Base-by-base conservation (phyloP, 495 filamentous ascomycete genomes). In the Podospora didyma region DNA sequence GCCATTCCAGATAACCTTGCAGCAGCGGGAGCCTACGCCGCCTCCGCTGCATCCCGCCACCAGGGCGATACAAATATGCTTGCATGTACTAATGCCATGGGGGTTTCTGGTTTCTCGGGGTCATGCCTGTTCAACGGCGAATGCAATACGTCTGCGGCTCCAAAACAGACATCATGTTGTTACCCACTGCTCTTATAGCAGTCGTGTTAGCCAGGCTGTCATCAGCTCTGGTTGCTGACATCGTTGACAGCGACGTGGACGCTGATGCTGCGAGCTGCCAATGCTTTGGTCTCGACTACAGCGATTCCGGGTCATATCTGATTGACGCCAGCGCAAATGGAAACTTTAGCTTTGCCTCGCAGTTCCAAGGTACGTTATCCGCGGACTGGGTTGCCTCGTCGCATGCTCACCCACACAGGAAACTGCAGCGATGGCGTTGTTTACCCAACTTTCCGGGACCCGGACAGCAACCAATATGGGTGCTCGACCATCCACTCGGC, bases 331-430 rank as follows among this genome's bases (percentile, higher is more conserved):
- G 34, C 16, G 31, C 31, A 3, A 46, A 50, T 11, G 57, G 62
- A 2, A 64, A 61, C 37, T 61, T 64, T 28, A 64, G 58, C 31
- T 64, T 58, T 17, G 62, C 62, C 12, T 61, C 62, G 0, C 26
- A 46, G 34, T 59, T 64, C 20, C 34, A 51, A 45, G 62, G 62
- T 61, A 19, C 3, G 47, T 51, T 26, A 7, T 16, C 6, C 21
- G 16, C n/a, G 14, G 7, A 14, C 7, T 9, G 23, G 4, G 7
- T 17, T 0, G 7, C 23, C 10, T 47, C 3, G 21, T 9, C 5
- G 26, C 12, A 20, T 14, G 44, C 41, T 47, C 31, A 49, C 45
- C 23, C 6, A 6, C 3, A 35, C 46, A 59, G 58, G 62, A 7
- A 54, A 46, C 41, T 64, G 62, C 51, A 46, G 19, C 23, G 28